Base-by-base conservation (phyloP, 768 basidiomycete species). In the Lactarius sanguifluus region DNA sequence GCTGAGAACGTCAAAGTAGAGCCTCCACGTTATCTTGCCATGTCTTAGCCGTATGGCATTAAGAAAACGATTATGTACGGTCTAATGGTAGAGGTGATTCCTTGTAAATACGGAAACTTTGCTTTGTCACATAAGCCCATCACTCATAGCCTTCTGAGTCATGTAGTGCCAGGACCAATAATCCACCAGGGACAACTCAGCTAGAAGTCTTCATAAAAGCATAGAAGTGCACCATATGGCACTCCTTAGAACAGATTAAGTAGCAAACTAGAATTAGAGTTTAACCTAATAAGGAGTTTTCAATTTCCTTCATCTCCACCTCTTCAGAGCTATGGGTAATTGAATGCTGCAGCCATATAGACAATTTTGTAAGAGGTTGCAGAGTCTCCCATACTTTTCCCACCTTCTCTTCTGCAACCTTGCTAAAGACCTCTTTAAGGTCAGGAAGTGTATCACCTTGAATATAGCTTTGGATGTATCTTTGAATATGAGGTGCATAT, bases 261-360 rank as follows among this genome's bases (percentile, higher is more conserved):
- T 34, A 57, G 34, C 30, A 56, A 34, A 45, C 12, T 50, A 12
- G 20, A 38, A 28, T 36, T 55, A 13, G 23, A 10, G 25, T 61
- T 52, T 66, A 58, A 36, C n/a, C 38, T 47, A 57, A 25, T 40
- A 62, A 59, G 28, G 57, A 41, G 8, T 66, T 56, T 23, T 66
- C 65, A 41, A 66, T 62, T 47, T 66, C 61, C 15, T 40, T 66
- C 50, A 58, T 62, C 28, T 58, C 65, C 20, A 43, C 52, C 6
- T 66, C 60, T 57, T 66, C 65, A 66, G 38, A 28, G 3, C 36
- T 58, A 34, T 66, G 18, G 16, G 52, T 34, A 18, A 41, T 61
- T 41, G 18, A 52, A 34, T 62, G 30, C 12, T 62, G 61, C 23
- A 66, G 52, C 65, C 61, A 66, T 52, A 62, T 34, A 3, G 56